phyloP scores from a whole-genome alignment of 257 asterid genomes.

The Capsicum rhomboideum region DNA sequence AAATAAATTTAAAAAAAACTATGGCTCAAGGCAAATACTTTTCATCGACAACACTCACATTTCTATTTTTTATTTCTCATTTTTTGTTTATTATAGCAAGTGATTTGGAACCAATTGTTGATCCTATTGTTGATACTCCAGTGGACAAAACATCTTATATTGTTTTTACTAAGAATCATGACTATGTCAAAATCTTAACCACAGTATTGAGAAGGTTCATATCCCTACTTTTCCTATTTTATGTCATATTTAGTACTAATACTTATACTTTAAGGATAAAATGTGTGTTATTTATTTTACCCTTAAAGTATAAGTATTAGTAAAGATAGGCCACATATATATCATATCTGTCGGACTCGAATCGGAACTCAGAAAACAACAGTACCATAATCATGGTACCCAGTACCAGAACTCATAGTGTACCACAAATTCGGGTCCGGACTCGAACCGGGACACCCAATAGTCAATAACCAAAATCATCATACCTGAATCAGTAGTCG shows the following conservation, averaged over 20 bases:
- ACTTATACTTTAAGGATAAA: background rate
- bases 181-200: background rate
- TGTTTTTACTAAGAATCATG: background rate
- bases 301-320: no score
- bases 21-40: background rate
- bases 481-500: no score
- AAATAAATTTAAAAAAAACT: background rate
- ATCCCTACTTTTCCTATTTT: background rate
- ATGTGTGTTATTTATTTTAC: no score
- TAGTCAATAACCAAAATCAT: no score
- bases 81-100: background rate
- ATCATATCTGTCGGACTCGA: no score
- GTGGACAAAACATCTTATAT: background rate
- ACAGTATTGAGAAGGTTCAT: background rate
- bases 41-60: background rate
- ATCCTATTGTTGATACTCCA: background rate
- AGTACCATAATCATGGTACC: no score
- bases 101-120: background rate
- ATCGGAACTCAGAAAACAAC: no score
- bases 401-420: no score
- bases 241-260: no score
- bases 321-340: no score
- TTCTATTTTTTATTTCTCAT: background rate
- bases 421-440: no score
- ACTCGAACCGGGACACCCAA: no score